Evolutionary conservation across 2,329 filamentous ascomycete species (phyloP), one percentile per base, ranked within the genome.

Genomic region (Alternaria alternata): DNA sequence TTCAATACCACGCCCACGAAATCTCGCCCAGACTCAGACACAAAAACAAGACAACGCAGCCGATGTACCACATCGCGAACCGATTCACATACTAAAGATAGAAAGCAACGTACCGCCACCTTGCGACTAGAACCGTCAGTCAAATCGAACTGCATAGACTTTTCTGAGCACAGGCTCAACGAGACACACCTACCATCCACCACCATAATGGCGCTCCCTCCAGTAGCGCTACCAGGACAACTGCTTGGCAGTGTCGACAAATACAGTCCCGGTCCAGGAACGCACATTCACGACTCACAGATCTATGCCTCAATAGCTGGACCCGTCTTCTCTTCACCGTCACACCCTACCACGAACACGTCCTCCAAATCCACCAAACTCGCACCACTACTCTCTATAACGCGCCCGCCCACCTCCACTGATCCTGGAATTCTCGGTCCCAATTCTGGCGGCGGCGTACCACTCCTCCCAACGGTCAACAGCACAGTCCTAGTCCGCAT

Each of bases 261-360:
- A 67, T 94, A 90, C 79, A 80, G 85, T 41, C 86, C 93, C 28
- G 94, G 94, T 14, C 84, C 91, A 11, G 95, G 94, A 66, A 97
- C 93, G 0, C 93, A 98, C 78, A 84, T 96, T 66, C 86, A 92
- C 80, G 84, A 90, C 65, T 84, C 87, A 64, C 86, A 89, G 59
- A 87, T 97, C 68, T 91, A 91, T 78, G 89, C 94, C 61, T 97
- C 94, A 20, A 88, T 97, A 63, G 86, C 93, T 51, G 94, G 94
- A 48, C 86, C 86, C 41, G 87, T 94, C 64, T 79, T 79, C 36
- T 72, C 70, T 18, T 79, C 77, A 7, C 62, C 20, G 43, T 59
- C 55, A 51, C 9, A 83, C 79, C 86, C 85, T 80, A 85, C 26
- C 38, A 47, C 54, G 46, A 51, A 39, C 6, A 86, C 83, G 12